These are phyloP conservation scores for Aspergillus floridensis DNA, from an alignment of 2,329 filamentous ascomycete genomes.

Conservation along the genomic window DNA sequence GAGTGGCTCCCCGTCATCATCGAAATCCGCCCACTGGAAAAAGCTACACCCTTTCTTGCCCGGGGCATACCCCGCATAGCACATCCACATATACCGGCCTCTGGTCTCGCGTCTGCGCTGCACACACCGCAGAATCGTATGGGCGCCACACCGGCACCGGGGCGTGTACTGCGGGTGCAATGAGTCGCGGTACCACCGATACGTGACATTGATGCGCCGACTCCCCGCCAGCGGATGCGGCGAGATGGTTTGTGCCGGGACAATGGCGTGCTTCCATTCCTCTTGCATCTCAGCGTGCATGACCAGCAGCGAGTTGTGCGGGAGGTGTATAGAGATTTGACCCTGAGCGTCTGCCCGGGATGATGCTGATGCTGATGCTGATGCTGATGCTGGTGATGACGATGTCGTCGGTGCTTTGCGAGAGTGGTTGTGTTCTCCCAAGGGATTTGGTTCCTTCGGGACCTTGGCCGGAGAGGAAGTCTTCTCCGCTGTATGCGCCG, in stretches of 20 bases:
- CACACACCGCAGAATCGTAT: slow-evolving; percentile 70
- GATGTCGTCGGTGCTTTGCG: not conserved
- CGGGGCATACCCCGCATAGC: slow-evolving; percentile 60
- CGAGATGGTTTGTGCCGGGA: slow-evolving; percentile 71
- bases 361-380: slow-evolving; percentile 14
- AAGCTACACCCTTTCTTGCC: slow-evolving; percentile 63
- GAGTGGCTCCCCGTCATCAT: slow-evolving; percentile 77
- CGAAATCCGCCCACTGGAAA: slow-evolving; percentile 84
- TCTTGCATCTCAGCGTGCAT: slow-evolving; percentile 99
- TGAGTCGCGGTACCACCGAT: slow-evolving; percentile 75
- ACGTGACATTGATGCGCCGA: slow-evolving; percentile 88
- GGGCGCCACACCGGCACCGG: slow-evolving; percentile 70
- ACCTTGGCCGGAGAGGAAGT: not conserved
- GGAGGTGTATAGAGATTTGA: slow-evolving; percentile 88
- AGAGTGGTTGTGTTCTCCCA: not conserved
- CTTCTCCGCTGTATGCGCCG: slow-evolving; percentile 9
- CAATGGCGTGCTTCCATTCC: slow-evolving; percentile 88
- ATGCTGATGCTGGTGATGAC: not conserved
- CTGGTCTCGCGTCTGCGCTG: slow-evolving; percentile 73
- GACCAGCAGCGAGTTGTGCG: slow-evolving; percentile 87
- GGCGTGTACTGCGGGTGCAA: slow-evolving; percentile 78
- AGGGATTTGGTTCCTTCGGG: not conserved
- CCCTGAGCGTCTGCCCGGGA: slow-evolving; percentile 63
- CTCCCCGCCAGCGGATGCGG: slow-evolving; percentile 80
- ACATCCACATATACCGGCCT: slow-evolving; percentile 93